Percentiles rank a stretch among this genome's conserved stretches.
Evolutionary conservation across 2,329 filamentous ascomycete species (phyloP).

Genomic region (Paraphoma sp.): DNA sequence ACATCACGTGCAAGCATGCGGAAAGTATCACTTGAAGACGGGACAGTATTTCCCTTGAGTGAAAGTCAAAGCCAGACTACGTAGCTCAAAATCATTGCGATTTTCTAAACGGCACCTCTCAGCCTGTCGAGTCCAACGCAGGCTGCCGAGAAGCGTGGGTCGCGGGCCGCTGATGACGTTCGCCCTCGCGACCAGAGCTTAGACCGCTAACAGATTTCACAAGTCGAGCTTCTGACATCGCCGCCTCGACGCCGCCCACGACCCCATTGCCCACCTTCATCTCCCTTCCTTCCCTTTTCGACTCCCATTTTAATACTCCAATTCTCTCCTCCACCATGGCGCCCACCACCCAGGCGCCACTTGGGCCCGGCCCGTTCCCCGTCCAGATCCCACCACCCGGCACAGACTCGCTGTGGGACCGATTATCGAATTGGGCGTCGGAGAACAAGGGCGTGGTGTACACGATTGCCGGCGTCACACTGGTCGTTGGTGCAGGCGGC

Average conservation of each 20-base stretch:
- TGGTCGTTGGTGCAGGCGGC: conserved; percentile 89
- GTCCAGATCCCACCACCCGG: conserved; percentile 50
- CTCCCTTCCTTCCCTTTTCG: conserved; percentile 4
- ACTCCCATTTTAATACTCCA: not conserved
- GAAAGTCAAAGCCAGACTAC: too few species aligned
- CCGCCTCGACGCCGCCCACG: conserved; percentile 9
- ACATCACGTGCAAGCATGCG: too few species aligned
- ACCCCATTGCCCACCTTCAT: conserved; percentile 21
- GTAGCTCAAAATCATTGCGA: too few species aligned
- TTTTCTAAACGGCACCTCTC: too few species aligned
- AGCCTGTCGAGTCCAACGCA: not conserved
- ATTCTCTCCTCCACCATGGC: conserved; percentile 33
- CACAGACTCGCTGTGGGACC: conserved; percentile 82
- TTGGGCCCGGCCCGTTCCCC: conserved; percentile 43
- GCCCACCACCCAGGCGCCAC: conserved; percentile 29
- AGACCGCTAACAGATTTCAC: conserved; percentile 19
- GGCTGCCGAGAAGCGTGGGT: not conserved
- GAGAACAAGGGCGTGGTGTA: conserved; percentile 97
- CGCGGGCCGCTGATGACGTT: conserved; percentile 18
- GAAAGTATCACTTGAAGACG: too few species aligned
- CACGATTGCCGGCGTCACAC: conserved; percentile 91
- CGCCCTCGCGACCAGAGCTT: conserved; percentile 13
- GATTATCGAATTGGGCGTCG: conserved; percentile 87
- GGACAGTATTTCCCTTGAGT: too few species aligned
- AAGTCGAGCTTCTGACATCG: conserved; percentile 1